Base-by-base conservation (phyloP, 2,329 filamentous ascomycete genomes). In the Colletotrichum lupini region DNA sequence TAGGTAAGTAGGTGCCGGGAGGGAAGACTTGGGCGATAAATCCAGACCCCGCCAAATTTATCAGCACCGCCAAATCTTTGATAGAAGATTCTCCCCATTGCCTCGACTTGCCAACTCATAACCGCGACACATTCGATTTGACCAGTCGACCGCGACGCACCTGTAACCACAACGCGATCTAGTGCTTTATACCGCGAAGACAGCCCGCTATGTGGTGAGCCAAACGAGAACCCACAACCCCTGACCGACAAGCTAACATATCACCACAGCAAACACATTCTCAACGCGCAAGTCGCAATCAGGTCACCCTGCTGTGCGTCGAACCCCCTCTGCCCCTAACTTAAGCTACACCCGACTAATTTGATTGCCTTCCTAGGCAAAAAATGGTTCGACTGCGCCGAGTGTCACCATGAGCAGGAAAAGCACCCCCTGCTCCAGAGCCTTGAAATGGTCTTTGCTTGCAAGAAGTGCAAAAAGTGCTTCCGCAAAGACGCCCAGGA, bases 331-430 rank as follows among this genome's bases (percentile, higher is more conserved):
- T 35, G 12, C 28, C 24, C 7, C 12, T 30, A 22, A 69, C 53
- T 71, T 76, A 52, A 76, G 60, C 28, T n/a, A 35, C 24, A 12
- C 26, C 37, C 28, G 6, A 19, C 61, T 75, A 58, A 72, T 56
- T 24, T 5, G 62, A 53, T 65, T 22, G 5, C 19, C 30, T 8
- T 46, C 78, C 32, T 35, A 96, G 94, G 94, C 87, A 90, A 91
- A 74, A 98, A 98, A 87, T 99, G 97, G 97, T 99, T 98, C 86
- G 97, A 99, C 87, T 99, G 97, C 85, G 94, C 94, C 76, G 93
- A 98, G 82, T 99, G 97, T 86, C 97, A 99, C 85, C 85, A 86
- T 67, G 97, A 99, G 82, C 87, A 91, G 74, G 93, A 97, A 83
- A 84, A 87, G 74, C 97, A 98, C 82, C 85, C 89, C 49, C 91